These are phyloP conservation scores for Caloboletus firmus DNA, from an alignment of 1,284 basidiomycete genomes.

Conservation along the genomic window DNA sequence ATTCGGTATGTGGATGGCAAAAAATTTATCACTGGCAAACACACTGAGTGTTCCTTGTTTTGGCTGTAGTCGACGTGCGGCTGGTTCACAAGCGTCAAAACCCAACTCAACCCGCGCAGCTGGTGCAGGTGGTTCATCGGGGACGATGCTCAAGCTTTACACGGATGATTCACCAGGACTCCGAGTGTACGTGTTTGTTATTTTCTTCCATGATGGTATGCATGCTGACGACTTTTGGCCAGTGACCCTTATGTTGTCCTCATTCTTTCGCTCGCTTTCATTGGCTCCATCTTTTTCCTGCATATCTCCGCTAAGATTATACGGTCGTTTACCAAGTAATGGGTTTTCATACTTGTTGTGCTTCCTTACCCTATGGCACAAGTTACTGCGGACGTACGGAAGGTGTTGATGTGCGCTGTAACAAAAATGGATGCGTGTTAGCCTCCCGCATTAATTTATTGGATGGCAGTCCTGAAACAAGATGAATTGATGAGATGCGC, in stretches of 20 bases:
- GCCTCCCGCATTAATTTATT: background rate
- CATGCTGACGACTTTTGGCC: constrained; percentile 11
- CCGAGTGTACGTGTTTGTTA: constrained; percentile 77
- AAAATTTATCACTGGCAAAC: background rate
- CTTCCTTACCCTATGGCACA: background rate
- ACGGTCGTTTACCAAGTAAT: constrained; percentile 78
- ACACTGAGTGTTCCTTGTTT: background rate
- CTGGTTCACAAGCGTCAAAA: constrained; percentile 62
- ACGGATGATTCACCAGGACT: constrained; percentile 97
- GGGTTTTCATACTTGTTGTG: constrained; percentile 3
- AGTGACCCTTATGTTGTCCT: constrained; percentile 98
- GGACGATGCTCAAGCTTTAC: constrained; percentile 98
- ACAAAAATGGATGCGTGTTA: constrained; percentile 1
- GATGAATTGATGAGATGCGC: too few species aligned
- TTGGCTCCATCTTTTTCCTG: constrained; percentile 98
- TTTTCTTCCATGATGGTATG: background rate
- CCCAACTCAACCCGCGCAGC: constrained; percentile 91
- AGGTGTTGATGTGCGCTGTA: background rate
- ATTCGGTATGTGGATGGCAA: constrained; percentile 56
- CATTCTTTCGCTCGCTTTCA: constrained; percentile 95
- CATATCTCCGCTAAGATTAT: constrained; percentile 97
- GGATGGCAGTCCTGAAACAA: background rate
- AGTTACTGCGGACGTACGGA: background rate
- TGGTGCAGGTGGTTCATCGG: constrained; percentile 93
- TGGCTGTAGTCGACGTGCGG: constrained; percentile 74